Percentiles rank a stretch among this genome's conserved stretches.
Evolutionary conservation across 176 grass and related monocot genomes (phyloP).

Genomic region (sorghum (Sorghum bicolor)): Sorghum_bicolor_NCBIv3 NC_012870.2:5095501-5096000

Average conservation of each 20-base stretch:
- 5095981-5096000: background rate
- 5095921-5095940: constrained; percentile 1
- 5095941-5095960: background rate
- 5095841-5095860: constrained; percentile 94
- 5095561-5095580: constrained; percentile 49
- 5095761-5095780: constrained; percentile 97
- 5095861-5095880: background rate
- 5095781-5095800: constrained; percentile 92
- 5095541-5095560: background rate
- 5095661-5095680: constrained; percentile 5
- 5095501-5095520: background rate
- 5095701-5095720: background rate
- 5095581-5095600: constrained; percentile 97
- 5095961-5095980: background rate
- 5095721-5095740: constrained; percentile 30
- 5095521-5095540: background rate
- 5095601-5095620: constrained; percentile 98
- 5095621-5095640: constrained; percentile 99
- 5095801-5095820: constrained; percentile 82
- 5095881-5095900: background rate
- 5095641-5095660: constrained; percentile 12
- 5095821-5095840: constrained; percentile 91
- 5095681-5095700: background rate
- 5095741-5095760: constrained; percentile 99
- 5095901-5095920: background rate